Percentiles rank a stretch among this genome's conserved stretches.
phyloP scores from a whole-genome alignment of 2,329 filamentous ascomycete species.

The Didymella sp. region DNA sequence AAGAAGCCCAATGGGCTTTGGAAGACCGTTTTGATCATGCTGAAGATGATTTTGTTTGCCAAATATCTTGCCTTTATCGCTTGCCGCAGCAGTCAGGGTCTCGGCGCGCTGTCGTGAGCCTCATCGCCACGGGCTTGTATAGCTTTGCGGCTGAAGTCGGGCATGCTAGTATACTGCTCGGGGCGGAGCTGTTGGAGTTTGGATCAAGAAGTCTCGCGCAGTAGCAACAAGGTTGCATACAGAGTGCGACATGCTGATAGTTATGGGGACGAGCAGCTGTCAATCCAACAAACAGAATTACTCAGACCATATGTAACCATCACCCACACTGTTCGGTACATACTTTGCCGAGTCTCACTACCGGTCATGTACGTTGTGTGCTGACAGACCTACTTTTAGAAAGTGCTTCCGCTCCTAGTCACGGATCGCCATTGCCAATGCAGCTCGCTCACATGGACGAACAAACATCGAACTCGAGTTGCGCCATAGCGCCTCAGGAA shows the following conservation, averaged over 20 bases:
- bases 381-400: slow-evolving; percentile 12
- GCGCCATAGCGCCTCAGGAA: not conserved
- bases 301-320: not conserved
- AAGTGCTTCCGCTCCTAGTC: not conserved
- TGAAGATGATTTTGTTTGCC: not conserved
- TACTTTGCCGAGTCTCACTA: slow-evolving; percentile 8
- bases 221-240: not conserved
- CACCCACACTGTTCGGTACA: slow-evolving; percentile 6
- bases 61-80: slow-evolving; percentile 1
- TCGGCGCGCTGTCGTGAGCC: not conserved
- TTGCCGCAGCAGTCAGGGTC: slow-evolving; percentile 15
- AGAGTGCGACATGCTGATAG: not conserved
- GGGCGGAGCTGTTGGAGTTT: not conserved
- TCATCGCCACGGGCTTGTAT: not conserved
- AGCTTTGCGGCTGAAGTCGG: not conserved
- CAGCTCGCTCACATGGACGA: not conserved
- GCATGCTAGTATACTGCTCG: not conserved
- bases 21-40: slow-evolving; percentile 29
- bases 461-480: not conserved
- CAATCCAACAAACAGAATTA: not conserved
- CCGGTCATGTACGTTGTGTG: slow-evolving; percentile 1
- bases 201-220: not conserved
- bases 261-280: not conserved
- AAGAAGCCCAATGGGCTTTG: slow-evolving; percentile 30
- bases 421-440: not conserved